Evolutionary conservation across 2,329 filamentous ascomycete genomes (phyloP), one percentile per base, ranked within the genome.

Genomic region (Cladosporium sp.): DNA sequence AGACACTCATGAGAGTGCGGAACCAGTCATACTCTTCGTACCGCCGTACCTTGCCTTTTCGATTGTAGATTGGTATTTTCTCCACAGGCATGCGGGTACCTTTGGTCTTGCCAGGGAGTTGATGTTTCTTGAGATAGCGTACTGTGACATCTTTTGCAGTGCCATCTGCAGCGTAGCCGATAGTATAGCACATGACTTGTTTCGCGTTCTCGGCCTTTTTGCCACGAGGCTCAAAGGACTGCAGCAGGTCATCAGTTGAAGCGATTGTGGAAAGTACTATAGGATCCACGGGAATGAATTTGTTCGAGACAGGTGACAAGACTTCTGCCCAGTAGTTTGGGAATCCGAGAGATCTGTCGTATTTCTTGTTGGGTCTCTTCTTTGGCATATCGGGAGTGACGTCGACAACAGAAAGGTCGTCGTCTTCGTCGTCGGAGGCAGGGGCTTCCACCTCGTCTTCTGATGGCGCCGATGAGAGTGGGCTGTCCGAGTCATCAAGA

Each of bases 261-360:
- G 87, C 89, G 19, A 94, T 80, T 1, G 88, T 84, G 58, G 84
- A 87, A 52, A 82, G 73, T 30, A 92, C 83, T 5, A 90, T 78
- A 0, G 90, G 82, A 59, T 96, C 92, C 2, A 97, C 88, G 0
- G 92, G 82, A 8, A 94, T 81, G 59, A 89, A 92, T 51, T 85
- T 90, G 56, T 90, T 84, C 0, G 90, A 93, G 3, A 90, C 80
- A 1, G 91, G 88, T 0, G 92, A 97, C 1, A 94, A 79, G 2
- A 90, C 88, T 72, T 99, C 94, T 0, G 89, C 88, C 94, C 94
- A 99, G 72, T 97, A 97, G 52, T 89, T 88, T 1, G 94, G 92
- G 64, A 88, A 94, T 2, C 87, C 84, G 28, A 97, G 79, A 65
- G 96, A 92, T 19, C 82, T 80, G 66, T 96, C 91, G 66, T 87